Evolutionary conservation across 108 stramenopile genomes (phyloP).

Genomic region (Licmophora abbreviata): DNA sequence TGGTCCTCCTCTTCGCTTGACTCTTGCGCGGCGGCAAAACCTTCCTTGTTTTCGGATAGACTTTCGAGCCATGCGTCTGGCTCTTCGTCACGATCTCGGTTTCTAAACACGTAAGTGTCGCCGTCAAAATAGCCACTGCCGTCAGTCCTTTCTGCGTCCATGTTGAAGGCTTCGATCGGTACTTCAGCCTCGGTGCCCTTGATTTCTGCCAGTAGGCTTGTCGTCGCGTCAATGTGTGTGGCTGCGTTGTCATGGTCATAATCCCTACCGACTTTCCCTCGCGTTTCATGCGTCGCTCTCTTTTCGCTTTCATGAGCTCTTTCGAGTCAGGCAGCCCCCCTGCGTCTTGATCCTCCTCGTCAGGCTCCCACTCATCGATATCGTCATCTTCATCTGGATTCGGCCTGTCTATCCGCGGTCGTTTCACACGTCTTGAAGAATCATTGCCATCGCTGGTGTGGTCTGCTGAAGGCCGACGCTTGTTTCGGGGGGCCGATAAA

Average conservation of each 20-base stretch:
- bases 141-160: constrained; percentile 67
- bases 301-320: constrained; percentile 26
- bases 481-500: too few relatives aligned
- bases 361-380: constrained; percentile 29
- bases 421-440: constrained; percentile 6
- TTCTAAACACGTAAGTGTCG: constrained; percentile 78
- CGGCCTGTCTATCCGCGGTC: constrained; percentile 6
- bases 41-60: constrained; percentile 19
- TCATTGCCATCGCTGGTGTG: not conserved
- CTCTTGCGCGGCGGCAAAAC: constrained; percentile 7
- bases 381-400: constrained; percentile 38
- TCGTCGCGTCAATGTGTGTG: constrained; percentile 14
- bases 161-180: constrained; percentile 80
- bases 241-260: constrained; percentile 10
- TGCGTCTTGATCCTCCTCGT: constrained; percentile 15
- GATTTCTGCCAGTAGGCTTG: constrained; percentile 33
- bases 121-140: constrained; percentile 81
- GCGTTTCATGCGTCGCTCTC: constrained; percentile 18
- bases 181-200: constrained; percentile 5
- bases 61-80: constrained; percentile 79
- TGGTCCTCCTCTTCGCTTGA: constrained; percentile 6
- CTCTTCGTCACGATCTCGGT: constrained; percentile 38
- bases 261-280: not conserved
- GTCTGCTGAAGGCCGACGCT: too few relatives aligned
- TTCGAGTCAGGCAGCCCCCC: constrained; percentile 9